A percentile compares a stretch with the other conserved stretches of the same genome.
phyloP scores from a whole-genome alignment of 1,284 basidiomycete genomes.

The Heterobasidion irregulare region DNA sequence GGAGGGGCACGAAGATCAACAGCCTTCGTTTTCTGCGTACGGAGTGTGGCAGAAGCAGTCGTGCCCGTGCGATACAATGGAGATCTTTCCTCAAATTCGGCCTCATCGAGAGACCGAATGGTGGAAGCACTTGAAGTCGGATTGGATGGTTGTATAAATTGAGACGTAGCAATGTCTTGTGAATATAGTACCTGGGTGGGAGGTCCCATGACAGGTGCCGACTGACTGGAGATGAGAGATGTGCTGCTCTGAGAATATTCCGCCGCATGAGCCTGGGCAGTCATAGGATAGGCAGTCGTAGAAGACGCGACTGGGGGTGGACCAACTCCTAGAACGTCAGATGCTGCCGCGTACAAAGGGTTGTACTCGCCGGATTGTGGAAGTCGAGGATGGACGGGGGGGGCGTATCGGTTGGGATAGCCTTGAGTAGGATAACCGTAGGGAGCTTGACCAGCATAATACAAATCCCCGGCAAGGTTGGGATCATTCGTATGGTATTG shows the following conservation, averaged over 20 bases:
- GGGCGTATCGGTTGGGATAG: background rate
- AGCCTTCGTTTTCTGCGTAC: conserved; percentile 70
- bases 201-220: conserved; percentile 6
- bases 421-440: conserved; percentile 1
- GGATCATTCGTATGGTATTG: background rate
- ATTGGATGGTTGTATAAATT: conserved; percentile 14
- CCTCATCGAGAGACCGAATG: conserved; percentile 17
- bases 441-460: background rate
- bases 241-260: background rate
- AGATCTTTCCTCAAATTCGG: conserved; percentile 50
- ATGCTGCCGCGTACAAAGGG: conserved; percentile 62
- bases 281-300: conserved; percentile 6
- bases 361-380: conserved; percentile 37
- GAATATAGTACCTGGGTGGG: background rate
- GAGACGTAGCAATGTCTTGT: background rate
- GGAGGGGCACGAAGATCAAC: conserved; percentile 83
- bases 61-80: conserved; percentile 49
- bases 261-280: conserved; percentile 3
- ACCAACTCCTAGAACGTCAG: conserved; percentile 72
- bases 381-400: background rate
- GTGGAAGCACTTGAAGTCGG: conserved; percentile 22
- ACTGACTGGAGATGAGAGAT: conserved; percentile 6
- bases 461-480: background rate
- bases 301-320: conserved; percentile 24
- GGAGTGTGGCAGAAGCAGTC: conserved; percentile 46